These are phyloP conservation scores for Clavulina sp. DNA, from an alignment of 768 basidiomycete species.

Conservation along the genomic window DNA sequence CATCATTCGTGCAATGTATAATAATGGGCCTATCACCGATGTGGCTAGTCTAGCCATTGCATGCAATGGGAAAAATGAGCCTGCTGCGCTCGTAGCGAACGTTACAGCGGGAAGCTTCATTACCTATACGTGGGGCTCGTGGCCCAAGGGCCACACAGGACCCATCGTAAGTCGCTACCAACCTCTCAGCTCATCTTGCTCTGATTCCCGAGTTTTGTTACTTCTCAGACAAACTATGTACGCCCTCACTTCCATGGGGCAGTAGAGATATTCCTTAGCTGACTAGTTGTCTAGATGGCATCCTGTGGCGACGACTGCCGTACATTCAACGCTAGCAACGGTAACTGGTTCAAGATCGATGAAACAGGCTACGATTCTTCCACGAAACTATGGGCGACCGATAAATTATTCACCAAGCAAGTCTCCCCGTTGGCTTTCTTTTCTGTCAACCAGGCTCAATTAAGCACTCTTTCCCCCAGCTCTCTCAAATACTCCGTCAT, in stretches of 20 bases:
- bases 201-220: no score
- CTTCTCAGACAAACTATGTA: background rate
- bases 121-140: constrained; percentile 25
- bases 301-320: background rate
- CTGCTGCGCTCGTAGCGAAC: constrained; percentile 25
- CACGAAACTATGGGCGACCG: background rate
- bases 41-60: constrained; percentile 5
- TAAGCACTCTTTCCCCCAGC: no score
- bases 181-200: background rate
- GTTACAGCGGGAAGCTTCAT: constrained; percentile 26
- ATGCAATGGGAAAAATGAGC: constrained; percentile 12
- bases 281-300: background rate
- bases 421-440: background rate
- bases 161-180: background rate
- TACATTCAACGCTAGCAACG: background rate
- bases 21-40: constrained; percentile 24
- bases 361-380: background rate
- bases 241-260: no score
- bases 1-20: constrained; percentile 28
- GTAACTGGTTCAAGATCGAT: background rate
- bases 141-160: constrained; percentile 16
- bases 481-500: background rate
- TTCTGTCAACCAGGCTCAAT: no score
- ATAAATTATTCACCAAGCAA: background rate
- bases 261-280: no score